Evolutionary conservation across 2,329 filamentous ascomycete genomes (phyloP).

Genomic region (Botryotinia narcissicola): DNA sequence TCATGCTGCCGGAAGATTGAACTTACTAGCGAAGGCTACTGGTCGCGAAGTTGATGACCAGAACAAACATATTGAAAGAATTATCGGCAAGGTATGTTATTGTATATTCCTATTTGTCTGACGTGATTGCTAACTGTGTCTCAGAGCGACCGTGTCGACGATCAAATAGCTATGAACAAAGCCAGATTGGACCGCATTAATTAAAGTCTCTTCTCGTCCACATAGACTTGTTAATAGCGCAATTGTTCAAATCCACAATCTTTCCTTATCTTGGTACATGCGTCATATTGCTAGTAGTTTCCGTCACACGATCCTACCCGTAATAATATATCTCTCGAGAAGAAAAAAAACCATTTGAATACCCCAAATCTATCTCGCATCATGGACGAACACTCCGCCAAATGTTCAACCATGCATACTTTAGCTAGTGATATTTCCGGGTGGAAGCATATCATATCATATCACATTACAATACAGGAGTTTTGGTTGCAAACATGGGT

Average conservation of each 20-base stretch:
- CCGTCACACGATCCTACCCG: not conserved
- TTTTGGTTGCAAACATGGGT: slow-evolving; percentile 4
- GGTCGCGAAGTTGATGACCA: slow-evolving; percentile 72
- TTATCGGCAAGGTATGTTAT: slow-evolving; percentile 68
- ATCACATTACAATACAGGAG: not conserved
- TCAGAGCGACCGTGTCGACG: slow-evolving; percentile 79
- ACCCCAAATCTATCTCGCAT: not conserved
- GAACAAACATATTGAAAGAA: slow-evolving; percentile 73
- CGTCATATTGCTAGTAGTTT: not conserved
- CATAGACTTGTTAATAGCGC: not conserved
- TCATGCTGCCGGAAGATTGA: slow-evolving; percentile 65
- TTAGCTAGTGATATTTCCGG: not conserved
- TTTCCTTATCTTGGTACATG: not conserved
- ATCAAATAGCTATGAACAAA: slow-evolving; percentile 76
- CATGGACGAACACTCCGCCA: not conserved
- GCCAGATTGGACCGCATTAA: slow-evolving; percentile 44
- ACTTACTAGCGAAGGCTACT: slow-evolving; percentile 70
- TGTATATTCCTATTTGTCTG: slow-evolving; percentile 9
- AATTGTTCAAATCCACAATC: not conserved
- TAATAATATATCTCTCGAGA: not conserved
- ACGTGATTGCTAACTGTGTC: slow-evolving; percentile 35
- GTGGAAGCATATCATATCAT: not conserved
- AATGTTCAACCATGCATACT: not conserved
- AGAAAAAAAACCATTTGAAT: not conserved
- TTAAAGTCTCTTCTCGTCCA: slow-evolving; percentile 17